These are phyloP conservation scores for Trametes cingulata DNA, from an alignment of 768 basidiomycete species.

Conservation along the genomic window DNA sequence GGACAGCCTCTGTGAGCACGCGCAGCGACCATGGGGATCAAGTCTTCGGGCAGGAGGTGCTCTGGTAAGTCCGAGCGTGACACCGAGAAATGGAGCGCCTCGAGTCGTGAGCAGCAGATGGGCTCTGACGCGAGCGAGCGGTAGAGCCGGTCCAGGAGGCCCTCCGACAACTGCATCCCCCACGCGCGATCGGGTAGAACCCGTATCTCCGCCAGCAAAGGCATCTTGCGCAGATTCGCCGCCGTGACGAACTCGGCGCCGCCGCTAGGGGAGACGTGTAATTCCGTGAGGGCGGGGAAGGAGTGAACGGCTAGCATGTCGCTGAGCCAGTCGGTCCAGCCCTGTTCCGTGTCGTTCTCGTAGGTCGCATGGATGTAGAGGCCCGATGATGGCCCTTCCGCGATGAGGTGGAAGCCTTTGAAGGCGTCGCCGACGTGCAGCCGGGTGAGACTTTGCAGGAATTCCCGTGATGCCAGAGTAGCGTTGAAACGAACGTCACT, in stretches of 20 bases:
- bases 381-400: background rate
- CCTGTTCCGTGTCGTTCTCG: too few species aligned
- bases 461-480: background rate
- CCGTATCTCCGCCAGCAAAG: background rate
- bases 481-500: too few species aligned
- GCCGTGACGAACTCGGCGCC: background rate
- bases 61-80: too few species aligned
- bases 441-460: background rate
- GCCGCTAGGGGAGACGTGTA: background rate
- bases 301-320: background rate
- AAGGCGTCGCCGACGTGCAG: background rate
- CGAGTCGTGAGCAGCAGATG: background rate
- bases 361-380: background rate
- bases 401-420: background rate
- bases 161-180: background rate
- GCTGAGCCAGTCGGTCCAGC: background rate
- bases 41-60: too few species aligned
- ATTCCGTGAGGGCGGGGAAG: background rate
- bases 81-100: background rate
- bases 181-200: background rate
- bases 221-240: background rate
- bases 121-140: background rate
- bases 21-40: too few species aligned
- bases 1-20: too few species aligned
- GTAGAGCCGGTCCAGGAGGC: background rate